These are phyloP conservation scores for Perilla frutescens DNA, from an alignment of 257 asterid genomes.

Conservation along the genomic window DNA sequence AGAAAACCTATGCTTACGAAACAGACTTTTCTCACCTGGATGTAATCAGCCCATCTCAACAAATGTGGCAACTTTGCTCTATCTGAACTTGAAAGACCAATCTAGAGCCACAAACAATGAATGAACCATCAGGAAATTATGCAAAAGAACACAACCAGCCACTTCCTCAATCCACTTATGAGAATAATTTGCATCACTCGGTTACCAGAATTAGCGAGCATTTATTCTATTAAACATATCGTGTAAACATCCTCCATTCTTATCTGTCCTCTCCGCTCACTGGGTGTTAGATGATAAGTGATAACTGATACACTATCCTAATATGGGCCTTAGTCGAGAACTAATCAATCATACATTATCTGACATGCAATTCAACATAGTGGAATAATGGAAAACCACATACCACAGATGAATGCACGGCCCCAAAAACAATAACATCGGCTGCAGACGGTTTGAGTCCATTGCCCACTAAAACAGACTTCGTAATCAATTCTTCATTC, in stretches of 20 bases:
- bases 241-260: background rate
- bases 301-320: background rate
- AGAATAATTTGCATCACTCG: background rate
- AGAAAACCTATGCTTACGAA: background rate
- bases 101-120: slow-evolving; percentile 43
- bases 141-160: slow-evolving; percentile 6
- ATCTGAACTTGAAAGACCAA: slow-evolving; percentile 61
- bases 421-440: slow-evolving; percentile 71
- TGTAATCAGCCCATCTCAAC: slow-evolving; percentile 84
- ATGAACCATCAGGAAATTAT: slow-evolving; percentile 20
- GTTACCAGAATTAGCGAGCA: background rate
- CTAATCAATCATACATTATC: background rate
- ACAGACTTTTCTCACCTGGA: slow-evolving; percentile 63
- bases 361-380: background rate
- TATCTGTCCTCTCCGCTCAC: background rate
- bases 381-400: slow-evolving; percentile 1
- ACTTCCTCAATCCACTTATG: background rate
- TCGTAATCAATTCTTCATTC: slow-evolving; percentile 71
- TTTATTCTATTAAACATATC: background rate
- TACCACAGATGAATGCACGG: slow-evolving; percentile 74
- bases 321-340: background rate
- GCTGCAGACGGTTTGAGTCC: slow-evolving; percentile 69
- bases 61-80: slow-evolving; percentile 71
- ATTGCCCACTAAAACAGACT: slow-evolving; percentile 66
- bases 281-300: background rate